Evolutionary conservation across 73 alveolate species (phyloP).

Genomic region (Paramecium pentaurelia): DNA sequence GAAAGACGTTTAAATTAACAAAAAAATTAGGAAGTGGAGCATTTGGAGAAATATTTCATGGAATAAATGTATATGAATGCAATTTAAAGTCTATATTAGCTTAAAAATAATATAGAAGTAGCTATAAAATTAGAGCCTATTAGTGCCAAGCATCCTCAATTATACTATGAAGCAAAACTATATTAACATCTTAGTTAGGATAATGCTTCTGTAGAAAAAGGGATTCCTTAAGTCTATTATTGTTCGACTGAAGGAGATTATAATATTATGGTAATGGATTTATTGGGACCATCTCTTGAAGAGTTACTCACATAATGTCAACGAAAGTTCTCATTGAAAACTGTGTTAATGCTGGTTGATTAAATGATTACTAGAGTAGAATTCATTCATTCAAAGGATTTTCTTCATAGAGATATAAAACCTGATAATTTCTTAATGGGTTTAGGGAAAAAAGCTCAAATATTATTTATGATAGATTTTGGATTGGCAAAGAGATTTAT

Average conservation of each 20-base stretch:
- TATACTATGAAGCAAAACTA: conserved; percentile 43
- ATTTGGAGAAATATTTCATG: conserved; percentile 77
- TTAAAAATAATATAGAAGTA: conserved; percentile 29
- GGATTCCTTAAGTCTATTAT: conserved; percentile 56
- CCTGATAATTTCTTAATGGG: conserved; percentile 95
- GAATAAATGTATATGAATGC: conserved; percentile 26
- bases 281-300: conserved; percentile 83
- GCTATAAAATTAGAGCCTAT: conserved; percentile 54
- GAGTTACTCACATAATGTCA: conserved; percentile 75
- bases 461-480: conserved; percentile 85
- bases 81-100: not conserved
- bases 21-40: conserved; percentile 80
- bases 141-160: conserved; percentile 19
- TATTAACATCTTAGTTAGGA: conserved; percentile 44
- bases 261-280: conserved; percentile 85
- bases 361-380: conserved; percentile 87
- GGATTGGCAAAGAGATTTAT: conserved; percentile 90
- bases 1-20: conserved; percentile 61
- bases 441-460: conserved; percentile 77
- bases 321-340: conserved; percentile 75
- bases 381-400: conserved; percentile 80
- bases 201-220: conserved; percentile 48
- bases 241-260: conserved; percentile 77
- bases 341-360: conserved; percentile 81
- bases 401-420: conserved; percentile 91